Evolutionary conservation across 1,284 basidiomycete genomes (phyloP).

Genomic region (Cryptococcus floricola): DNA sequence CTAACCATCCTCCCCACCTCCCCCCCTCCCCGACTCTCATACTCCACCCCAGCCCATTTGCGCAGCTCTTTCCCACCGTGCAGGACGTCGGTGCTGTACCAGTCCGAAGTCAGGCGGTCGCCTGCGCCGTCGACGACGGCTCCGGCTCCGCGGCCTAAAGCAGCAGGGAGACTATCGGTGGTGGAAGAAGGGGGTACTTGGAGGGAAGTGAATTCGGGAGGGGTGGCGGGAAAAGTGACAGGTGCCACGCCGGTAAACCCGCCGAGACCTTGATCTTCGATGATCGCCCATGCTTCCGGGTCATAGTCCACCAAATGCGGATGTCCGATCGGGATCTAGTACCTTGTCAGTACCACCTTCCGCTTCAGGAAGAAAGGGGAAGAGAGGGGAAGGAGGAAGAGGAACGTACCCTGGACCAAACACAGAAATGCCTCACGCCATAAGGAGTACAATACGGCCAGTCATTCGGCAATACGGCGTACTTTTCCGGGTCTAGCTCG

Average conservation of each 20-base stretch:
- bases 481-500: slow-evolving; percentile 34
- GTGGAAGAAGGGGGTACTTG: background rate
- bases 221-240: slow-evolving; percentile 2
- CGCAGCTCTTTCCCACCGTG: slow-evolving; percentile 27
- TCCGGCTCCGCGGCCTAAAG: background rate
- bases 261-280: slow-evolving; percentile 38
- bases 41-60: slow-evolving; percentile 35
- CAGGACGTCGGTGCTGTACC: slow-evolving; percentile 33
- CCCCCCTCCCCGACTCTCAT: slow-evolving; percentile 31
- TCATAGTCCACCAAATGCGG: slow-evolving; percentile 37
- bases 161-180: background rate
- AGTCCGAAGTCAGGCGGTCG: slow-evolving; percentile 16
- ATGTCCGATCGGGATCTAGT: slow-evolving; percentile 44
- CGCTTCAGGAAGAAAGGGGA: background rate
- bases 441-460: slow-evolving; percentile 48
- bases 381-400: background rate
- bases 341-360: background rate
- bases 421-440: slow-evolving; percentile 43
- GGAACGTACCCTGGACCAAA: slow-evolving; percentile 44
- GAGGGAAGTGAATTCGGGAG: background rate
- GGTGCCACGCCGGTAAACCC: slow-evolving; percentile 44
- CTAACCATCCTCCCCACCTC: slow-evolving; percentile 45
- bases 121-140: no score
- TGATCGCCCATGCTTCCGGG: slow-evolving; percentile 31
- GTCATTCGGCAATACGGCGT: slow-evolving; percentile 45